Conservation (phyloP, 169 alveolate genomes). For the Theileria orientalis region DNA sequence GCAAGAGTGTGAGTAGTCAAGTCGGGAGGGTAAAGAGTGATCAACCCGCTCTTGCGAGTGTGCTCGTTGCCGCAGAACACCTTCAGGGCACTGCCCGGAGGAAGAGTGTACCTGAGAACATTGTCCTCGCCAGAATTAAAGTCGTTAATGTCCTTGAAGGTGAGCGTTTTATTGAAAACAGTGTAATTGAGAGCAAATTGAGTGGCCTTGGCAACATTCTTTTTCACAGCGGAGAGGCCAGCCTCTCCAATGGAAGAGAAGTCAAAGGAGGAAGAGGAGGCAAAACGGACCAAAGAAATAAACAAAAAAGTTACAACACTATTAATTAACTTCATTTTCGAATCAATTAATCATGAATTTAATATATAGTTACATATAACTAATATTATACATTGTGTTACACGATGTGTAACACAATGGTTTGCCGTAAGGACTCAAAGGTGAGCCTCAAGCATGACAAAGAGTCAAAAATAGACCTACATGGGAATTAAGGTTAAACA, state of each 20-base stretch:
- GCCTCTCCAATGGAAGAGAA: too few relatives aligned
- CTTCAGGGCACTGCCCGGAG: slow-evolving; percentile 44
- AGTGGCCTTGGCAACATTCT: neutral
- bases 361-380: too few relatives aligned
- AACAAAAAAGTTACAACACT: neutral
- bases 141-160: slow-evolving; percentile 16
- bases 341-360: too few relatives aligned
- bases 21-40: slow-evolving; percentile 22
- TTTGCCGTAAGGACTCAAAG: neutral
- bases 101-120: slow-evolving; percentile 1
- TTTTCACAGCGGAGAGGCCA: slow-evolving; percentile 10
- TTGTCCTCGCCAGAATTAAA: slow-evolving; percentile 31
- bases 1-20: slow-evolving; percentile 18
- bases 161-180: slow-evolving; percentile 5
- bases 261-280: too few relatives aligned
- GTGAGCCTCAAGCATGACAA: slow-evolving; percentile 1
- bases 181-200: slow-evolving; percentile 18
- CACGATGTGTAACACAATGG: neutral
- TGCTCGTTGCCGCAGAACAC: slow-evolving; percentile 28
- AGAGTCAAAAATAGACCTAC: too few relatives aligned
- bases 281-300: too few relatives aligned
- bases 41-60: neutral
- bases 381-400: too few relatives aligned
- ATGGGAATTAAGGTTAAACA: too few relatives aligned
- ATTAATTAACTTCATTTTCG: neutral